These are phyloP conservation scores for Suhomyces kunorum DNA, from an alignment of 1,139 yeast genomes.

Conservation along the genomic window DNA sequence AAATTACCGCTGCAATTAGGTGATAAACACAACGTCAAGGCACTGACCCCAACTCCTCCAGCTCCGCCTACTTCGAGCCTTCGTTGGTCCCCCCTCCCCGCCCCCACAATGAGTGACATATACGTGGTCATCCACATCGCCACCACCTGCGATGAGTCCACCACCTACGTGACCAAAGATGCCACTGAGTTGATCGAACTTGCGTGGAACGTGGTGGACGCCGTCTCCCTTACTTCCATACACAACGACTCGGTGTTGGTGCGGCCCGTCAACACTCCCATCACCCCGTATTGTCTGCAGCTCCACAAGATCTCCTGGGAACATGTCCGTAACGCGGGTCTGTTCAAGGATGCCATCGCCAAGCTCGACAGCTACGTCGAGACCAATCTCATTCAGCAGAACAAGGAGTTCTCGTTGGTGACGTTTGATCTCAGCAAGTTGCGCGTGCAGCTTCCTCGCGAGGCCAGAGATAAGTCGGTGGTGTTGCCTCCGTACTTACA, in stretches of 20 bases:
- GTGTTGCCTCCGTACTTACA: constrained; percentile 73
- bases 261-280: constrained; percentile 67
- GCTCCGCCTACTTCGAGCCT: background rate
- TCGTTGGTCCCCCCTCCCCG: background rate
- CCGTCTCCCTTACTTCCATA: constrained; percentile 36
- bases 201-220: constrained; percentile 59
- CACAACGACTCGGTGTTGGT: constrained; percentile 49
- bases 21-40: background rate
- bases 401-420: constrained; percentile 64
- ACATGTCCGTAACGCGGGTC: constrained; percentile 52
- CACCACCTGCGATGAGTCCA: constrained; percentile 70
- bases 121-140: constrained; percentile 64
- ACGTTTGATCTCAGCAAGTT: constrained; percentile 68
- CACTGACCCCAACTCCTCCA: background rate
- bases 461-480: constrained; percentile 75
- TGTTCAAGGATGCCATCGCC: constrained; percentile 62
- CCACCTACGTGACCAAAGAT: constrained; percentile 60
- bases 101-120: constrained; percentile 51
- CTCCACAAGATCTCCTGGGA: constrained; percentile 63
- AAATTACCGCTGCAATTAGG: constrained; percentile 3
- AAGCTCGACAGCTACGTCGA: constrained; percentile 54
- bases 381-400: constrained; percentile 41
- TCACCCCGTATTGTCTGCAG: constrained; percentile 61
- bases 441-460: constrained; percentile 76
- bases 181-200: constrained; percentile 66